Conservation (phyloP, 2,329 filamentous ascomycete species). For the Biscogniauxia mediterranea region DNA sequence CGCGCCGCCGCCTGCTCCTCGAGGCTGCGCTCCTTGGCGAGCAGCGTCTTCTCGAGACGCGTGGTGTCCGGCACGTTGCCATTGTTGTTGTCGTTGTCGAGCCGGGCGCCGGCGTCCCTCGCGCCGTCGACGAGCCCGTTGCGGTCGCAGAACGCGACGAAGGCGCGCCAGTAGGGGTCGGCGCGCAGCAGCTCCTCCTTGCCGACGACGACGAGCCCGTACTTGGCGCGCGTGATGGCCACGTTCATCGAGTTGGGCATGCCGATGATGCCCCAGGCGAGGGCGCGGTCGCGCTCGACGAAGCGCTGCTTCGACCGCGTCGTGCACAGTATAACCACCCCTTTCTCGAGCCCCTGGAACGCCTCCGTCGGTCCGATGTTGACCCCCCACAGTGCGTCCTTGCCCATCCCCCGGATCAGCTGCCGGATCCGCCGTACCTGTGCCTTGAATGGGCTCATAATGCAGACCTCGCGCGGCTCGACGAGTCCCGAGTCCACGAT, state of each 20-base stretch:
- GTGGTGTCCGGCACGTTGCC: too few relatives aligned
- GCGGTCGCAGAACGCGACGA: neutral
- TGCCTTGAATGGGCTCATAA: neutral
- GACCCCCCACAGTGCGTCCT: neutral
- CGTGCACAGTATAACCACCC: neutral
- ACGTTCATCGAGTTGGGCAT: neutral
- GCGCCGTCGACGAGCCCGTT: neutral
- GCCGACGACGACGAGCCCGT: neutral
- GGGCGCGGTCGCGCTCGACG: neutral
- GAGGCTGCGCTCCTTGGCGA: neutral
- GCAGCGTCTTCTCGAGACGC: neutral
- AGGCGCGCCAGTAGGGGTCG: neutral
- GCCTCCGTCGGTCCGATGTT: neutral
- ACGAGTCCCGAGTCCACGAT: neutral
- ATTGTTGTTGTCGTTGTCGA: neutral
- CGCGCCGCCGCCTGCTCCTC: neutral
- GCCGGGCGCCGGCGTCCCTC: neutral
- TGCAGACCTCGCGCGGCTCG: neutral
- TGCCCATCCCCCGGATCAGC: neutral
- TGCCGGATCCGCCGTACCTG: neutral
- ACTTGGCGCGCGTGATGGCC: neutral
- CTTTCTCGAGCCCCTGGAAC: neutral
- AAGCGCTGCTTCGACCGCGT: neutral
- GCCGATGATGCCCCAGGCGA: neutral
- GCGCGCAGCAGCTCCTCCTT: neutral